Percentiles rank a stretch among this genome's conserved stretches.
Conservation (phyloP, 2,329 filamentous ascomycete species). For the Chrysosphaeria jannelii region DNA sequence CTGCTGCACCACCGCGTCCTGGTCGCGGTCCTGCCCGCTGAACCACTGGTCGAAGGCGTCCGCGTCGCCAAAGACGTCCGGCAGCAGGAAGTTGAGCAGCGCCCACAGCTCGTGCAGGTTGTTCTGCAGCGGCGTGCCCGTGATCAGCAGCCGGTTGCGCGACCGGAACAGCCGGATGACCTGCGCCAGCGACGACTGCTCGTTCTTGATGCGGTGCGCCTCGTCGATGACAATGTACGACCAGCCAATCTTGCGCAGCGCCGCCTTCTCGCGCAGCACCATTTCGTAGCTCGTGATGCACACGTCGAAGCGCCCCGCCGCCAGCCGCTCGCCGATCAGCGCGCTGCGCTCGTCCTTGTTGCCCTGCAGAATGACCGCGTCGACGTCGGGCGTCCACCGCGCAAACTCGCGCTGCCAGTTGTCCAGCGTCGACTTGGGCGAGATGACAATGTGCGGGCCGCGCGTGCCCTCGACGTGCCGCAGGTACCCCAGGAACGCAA, state of each 20-base stretch:
- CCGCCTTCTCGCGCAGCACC: constrained; percentile 82
- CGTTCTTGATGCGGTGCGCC: constrained; percentile 95
- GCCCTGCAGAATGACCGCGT: constrained; percentile 78
- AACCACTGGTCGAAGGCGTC: constrained; percentile 98
- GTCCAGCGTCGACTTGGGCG: constrained; percentile 91
- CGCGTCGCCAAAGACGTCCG: constrained; percentile 88
- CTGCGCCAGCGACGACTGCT: constrained; percentile 85
- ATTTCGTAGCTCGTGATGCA: constrained; percentile 98
- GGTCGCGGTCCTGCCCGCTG: constrained; percentile 62
- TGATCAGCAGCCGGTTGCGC: constrained; percentile 79
- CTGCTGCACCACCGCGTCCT: constrained; percentile 87
- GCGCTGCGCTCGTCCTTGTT: constrained; percentile 75
- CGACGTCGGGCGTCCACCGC: constrained; percentile 84
- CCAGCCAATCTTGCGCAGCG: constrained; percentile 94
- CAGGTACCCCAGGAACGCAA: constrained; percentile 83
- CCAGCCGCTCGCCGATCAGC: constrained; percentile 70
- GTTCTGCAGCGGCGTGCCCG: constrained; percentile 88
- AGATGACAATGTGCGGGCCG: constrained; percentile 70
- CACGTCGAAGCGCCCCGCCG: constrained; percentile 88
- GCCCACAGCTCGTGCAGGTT: constrained; percentile 97
- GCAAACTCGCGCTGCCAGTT: constrained; percentile 94
- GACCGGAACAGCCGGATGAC: constrained; percentile 93
- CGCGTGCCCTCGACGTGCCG: constrained; percentile 71
- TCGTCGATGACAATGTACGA: constrained; percentile 99
- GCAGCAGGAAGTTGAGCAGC: constrained; percentile 85